These are phyloP conservation scores for Colletotrichum lindemuthianum DNA, from an alignment of 2,329 filamentous ascomycete genomes.

Conservation along the genomic window DNA sequence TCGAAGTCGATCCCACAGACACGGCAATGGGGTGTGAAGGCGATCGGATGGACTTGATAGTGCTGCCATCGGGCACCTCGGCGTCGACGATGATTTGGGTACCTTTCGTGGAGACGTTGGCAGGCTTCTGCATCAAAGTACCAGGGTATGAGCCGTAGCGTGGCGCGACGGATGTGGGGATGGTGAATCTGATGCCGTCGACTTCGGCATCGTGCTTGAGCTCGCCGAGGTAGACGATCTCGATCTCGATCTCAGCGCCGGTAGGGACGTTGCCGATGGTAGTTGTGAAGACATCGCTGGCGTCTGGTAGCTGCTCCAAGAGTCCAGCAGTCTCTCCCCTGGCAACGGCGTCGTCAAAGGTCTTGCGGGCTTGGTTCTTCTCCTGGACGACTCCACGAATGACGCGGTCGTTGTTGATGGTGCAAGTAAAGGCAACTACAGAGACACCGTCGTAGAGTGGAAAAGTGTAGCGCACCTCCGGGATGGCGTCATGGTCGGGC, in stretches of 20 bases:
- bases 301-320: constrained; percentile 68
- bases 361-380: constrained; percentile 67
- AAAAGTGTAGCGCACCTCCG: constrained; percentile 72
- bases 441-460: constrained; percentile 79
- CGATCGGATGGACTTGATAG: constrained; percentile 71
- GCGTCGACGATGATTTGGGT: constrained; percentile 46
- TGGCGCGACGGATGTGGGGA: constrained; percentile 74
- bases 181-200: constrained; percentile 74
- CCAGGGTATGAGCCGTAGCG: constrained; percentile 67
- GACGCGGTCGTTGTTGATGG: constrained; percentile 63
- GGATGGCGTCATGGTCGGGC: constrained; percentile 40
- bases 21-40: constrained; percentile 75
- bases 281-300: constrained; percentile 74
- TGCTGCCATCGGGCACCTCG: constrained; percentile 61
- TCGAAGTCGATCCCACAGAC: constrained; percentile 68
- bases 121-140: constrained; percentile 40
- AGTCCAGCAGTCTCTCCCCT: constrained; percentile 71
- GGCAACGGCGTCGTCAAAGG: constrained; percentile 67
- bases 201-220: constrained; percentile 76
- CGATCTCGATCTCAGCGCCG: constrained; percentile 64
- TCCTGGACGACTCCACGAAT: constrained; percentile 75
- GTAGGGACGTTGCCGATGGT: constrained; percentile 74
- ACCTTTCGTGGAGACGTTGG: constrained; percentile 30
- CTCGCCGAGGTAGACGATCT: constrained; percentile 75
- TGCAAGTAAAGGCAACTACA: constrained; percentile 74